These are phyloP conservation scores for Cladosporium sp. DNA, from an alignment of 2,329 filamentous ascomycete species.

Conservation along the genomic window DNA sequence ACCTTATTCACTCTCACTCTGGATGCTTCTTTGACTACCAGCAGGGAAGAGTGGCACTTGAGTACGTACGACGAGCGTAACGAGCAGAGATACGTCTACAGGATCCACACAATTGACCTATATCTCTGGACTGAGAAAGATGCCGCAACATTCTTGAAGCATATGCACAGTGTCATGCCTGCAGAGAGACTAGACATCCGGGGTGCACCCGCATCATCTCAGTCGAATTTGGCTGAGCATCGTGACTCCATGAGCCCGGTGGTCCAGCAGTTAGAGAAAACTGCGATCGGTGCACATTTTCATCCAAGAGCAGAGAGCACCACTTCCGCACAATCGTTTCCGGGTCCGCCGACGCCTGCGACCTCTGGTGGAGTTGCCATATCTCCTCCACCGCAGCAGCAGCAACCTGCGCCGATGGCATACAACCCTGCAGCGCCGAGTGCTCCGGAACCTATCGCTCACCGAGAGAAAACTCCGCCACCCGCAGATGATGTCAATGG, in stretches of 20 bases:
- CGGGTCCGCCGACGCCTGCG: conserved; percentile 26
- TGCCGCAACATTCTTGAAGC: conserved; percentile 63
- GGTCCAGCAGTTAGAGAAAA: conserved; percentile 66
- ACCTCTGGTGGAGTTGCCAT: conserved; percentile 17
- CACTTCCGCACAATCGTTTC: conserved; percentile 32
- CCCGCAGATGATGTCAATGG: conserved; percentile 57
- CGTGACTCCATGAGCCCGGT: conserved; percentile 57
- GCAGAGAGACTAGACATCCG: conserved; percentile 55
- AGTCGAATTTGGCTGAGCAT: conserved; percentile 38
- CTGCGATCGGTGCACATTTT: conserved; percentile 57
- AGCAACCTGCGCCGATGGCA: conserved; percentile 49
- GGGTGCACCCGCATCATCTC: conserved; percentile 54
- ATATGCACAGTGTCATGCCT: conserved; percentile 59
- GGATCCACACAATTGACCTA: conserved; percentile 66
- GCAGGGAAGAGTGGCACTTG: conserved; percentile 61
- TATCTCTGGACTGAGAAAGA: conserved; percentile 76
- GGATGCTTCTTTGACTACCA: conserved; percentile 42
- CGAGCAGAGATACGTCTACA: conserved; percentile 73
- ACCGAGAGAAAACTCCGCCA: conserved; percentile 74
- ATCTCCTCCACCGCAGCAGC: conserved; percentile 28
- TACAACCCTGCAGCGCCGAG: conserved; percentile 76
- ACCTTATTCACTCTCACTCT: conserved; percentile 63
- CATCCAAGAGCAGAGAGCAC: conserved; percentile 35
- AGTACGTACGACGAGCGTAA: conserved; percentile 66
- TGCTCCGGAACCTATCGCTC: conserved; percentile 63